phyloP scores from a whole-genome alignment of 2,329 filamentous ascomycete species.

The Sporothrix sp. region DNA sequence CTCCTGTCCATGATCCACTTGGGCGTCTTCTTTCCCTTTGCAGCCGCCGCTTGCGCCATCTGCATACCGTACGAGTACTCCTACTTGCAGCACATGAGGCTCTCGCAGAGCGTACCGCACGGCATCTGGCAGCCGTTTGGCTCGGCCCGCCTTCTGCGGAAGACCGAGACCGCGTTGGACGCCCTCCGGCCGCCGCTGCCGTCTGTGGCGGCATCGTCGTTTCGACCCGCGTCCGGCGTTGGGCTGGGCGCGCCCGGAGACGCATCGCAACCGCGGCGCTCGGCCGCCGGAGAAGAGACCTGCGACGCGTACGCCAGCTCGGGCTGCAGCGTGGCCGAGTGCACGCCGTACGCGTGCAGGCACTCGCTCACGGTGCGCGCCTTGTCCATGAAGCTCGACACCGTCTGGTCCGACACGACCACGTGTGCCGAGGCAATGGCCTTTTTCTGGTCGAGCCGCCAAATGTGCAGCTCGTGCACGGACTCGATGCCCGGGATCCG shows the following conservation, averaged over 20 bases:
- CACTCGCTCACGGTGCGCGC: constrained; percentile 57
- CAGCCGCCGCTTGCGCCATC: neutral
- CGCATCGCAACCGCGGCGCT: no score
- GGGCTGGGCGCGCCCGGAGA: no score
- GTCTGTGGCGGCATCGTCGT: neutral
- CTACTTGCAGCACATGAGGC: constrained; percentile 40
- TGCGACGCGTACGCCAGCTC: constrained; percentile 31
- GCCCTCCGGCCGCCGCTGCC: neutral
- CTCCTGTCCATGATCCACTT: no score
- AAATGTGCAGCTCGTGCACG: constrained; percentile 65
- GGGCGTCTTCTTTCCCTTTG: neutral
- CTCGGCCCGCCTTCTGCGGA: constrained; percentile 20
- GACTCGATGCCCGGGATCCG: constrained; percentile 57
- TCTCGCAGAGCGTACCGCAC: constrained; percentile 42
- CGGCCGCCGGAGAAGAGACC: neutral
- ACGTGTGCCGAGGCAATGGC: constrained; percentile 61
- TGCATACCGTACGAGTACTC: no score
- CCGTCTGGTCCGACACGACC: constrained; percentile 46
- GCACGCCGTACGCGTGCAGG: constrained; percentile 63
- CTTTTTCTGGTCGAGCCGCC: constrained; percentile 62
- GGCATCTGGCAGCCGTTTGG: constrained; percentile 39
- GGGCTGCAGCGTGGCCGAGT: constrained; percentile 62
- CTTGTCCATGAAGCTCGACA: constrained; percentile 49
- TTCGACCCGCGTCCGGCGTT: no score
- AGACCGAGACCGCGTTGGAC: constrained; percentile 15